Conservation (phyloP, 495 filamentous ascomycete species). For the Talaromyces liani region DNA sequence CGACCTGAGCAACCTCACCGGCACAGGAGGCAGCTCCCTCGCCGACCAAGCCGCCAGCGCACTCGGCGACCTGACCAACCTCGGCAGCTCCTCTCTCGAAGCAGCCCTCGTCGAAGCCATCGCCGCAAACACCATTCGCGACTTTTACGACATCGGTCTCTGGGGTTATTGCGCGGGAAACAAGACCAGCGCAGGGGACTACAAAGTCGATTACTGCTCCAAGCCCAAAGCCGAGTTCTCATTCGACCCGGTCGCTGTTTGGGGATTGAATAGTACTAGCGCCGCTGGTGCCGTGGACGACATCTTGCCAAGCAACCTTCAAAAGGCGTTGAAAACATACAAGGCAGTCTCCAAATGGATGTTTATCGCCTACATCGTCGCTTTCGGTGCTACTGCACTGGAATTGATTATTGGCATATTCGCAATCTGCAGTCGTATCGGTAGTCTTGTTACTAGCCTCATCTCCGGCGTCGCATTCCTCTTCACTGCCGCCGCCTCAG, state of each 20-base stretch:
- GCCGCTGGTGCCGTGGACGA: slow-evolving; percentile 39
- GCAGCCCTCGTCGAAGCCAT: slow-evolving; percentile 26
- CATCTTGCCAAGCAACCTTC: slow-evolving; percentile 56
- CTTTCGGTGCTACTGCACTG: slow-evolving; percentile 60
- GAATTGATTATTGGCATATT: slow-evolving; percentile 64
- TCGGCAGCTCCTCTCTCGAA: slow-evolving; percentile 24
- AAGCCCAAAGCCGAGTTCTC: slow-evolving; percentile 57
- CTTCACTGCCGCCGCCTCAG: slow-evolving; percentile 48
- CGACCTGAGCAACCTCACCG: slow-evolving; percentile 32
- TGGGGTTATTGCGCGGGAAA: slow-evolving; percentile 79
- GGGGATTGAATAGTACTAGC: slow-evolving; percentile 49
- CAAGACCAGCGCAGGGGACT: slow-evolving; percentile 37
- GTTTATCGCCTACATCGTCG: slow-evolving; percentile 61
- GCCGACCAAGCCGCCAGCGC: slow-evolving; percentile 16
- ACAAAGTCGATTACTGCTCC: slow-evolving; percentile 44
- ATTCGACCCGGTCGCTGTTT: slow-evolving; percentile 63
- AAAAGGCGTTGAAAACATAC: slow-evolving; percentile 63
- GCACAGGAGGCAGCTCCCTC: slow-evolving; percentile 12
- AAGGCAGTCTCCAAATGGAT: slow-evolving; percentile 71
- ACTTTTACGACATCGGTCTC: slow-evolving; percentile 75
- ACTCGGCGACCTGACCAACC: slow-evolving; percentile 16
- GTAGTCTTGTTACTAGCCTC: slow-evolving; percentile 71
- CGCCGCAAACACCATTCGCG: slow-evolving; percentile 51
- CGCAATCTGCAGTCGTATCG: slow-evolving; percentile 60
- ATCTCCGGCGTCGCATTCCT: slow-evolving; percentile 54